Percentiles rank a stretch among this genome's conserved stretches.
These are phyloP conservation scores for Metschnikowia sp. DNA, from an alignment of 805 yeast genomes.

Conservation along the genomic window DNA sequence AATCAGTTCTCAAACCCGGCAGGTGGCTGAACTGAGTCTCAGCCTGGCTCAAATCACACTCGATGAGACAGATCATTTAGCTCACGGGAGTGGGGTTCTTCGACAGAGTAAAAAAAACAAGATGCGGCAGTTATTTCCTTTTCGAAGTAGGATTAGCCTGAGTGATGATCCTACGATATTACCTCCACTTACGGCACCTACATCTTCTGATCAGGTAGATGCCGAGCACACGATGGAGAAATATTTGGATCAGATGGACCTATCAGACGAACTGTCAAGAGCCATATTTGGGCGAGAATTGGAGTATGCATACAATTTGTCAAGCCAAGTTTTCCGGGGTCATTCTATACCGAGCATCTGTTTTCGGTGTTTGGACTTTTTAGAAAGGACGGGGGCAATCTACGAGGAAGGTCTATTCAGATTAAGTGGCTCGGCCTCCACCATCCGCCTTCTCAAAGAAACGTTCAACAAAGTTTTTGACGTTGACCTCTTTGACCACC, in stretches of 20 bases:
- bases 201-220: not conserved
- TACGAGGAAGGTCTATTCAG: conserved; percentile 90
- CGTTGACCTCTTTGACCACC: conserved; percentile 54
- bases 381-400: conserved; percentile 65
- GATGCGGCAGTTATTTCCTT: conserved; percentile 61
- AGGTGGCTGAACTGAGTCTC: not conserved
- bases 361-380: conserved; percentile 67
- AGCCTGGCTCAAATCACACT: conserved; percentile 1
- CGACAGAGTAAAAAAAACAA: conserved; percentile 43
- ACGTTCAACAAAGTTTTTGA: conserved; percentile 67
- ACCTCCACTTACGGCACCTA: not conserved
- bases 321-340: conserved; percentile 45
- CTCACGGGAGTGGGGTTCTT: too few species aligned
- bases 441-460: conserved; percentile 66
- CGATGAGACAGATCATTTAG: conserved; percentile 3
- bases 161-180: not conserved
- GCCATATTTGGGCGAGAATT: conserved; percentile 66
- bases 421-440: conserved; percentile 80
- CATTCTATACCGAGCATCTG: conserved; percentile 69
- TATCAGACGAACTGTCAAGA: conserved; percentile 34
- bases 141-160: conserved; percentile 25
- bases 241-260: conserved; percentile 34
- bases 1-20: not conserved
- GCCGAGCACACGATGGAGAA: conserved; percentile 17
- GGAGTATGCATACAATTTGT: conserved; percentile 47